Base-by-base conservation (phyloP, 495 filamentous ascomycete genomes). In the Trichoderma erinaceum region DNA sequence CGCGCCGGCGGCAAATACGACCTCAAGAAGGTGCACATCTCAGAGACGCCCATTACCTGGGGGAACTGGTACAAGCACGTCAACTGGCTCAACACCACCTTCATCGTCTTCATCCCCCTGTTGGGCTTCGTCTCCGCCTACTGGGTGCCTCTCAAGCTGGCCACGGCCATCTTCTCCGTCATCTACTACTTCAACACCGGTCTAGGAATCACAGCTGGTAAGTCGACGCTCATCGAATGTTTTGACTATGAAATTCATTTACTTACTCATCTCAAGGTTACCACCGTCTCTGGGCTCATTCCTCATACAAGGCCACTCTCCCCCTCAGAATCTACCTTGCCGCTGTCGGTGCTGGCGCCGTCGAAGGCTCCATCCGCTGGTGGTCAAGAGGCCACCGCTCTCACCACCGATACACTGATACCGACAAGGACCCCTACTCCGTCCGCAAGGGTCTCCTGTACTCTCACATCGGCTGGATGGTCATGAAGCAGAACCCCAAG, bases 351-450 rank as follows among this genome's bases (percentile, higher is more conserved):
- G 93, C 91, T 76, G 96, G 95, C 80, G 94, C 94, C 66, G 96
- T 98, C 66, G 91, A 99, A 75, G 96, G 96, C 68, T 96, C 92
- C 65, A 91, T 97, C 74, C 84, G 96, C 72, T 99, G 96, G 96
- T 99, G 96, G 96, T 89, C 92, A 69, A 88, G 92, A 70, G 92
- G 92, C 76, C 96, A 99, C 84, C 90, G 96, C 69, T 92, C 96
- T 73, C 96, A 99, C 80, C 96, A 99, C 84, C 90, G 96, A 72
- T 98, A 97, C 77, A 99, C 96, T 84, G 96, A 98, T 74, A 99
- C 96, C 74, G 91, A 97, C 66, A 98, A 99, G 83, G 96, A 99
- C 75, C 96, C 96, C 29, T 99, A 98, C 85, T 96, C 91, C 66
- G 96, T 99, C 71, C 92, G 95, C 80, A 99, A 99, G 88, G 95